These are phyloP conservation scores for Paramecium sonneborni DNA, from an alignment of 73 alveolate genomes.

Conservation along the genomic window DNA sequence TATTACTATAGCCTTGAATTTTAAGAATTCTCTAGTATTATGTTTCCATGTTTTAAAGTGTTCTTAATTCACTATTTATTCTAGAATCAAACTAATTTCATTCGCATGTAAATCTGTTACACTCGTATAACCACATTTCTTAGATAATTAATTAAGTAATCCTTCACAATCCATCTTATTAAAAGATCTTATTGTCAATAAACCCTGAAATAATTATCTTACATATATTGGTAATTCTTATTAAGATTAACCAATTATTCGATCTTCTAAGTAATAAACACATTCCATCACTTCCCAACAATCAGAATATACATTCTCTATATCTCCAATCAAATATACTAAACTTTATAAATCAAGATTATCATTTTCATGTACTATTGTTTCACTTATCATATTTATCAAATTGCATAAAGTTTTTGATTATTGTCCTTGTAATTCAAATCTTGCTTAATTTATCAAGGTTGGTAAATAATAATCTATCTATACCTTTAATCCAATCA, in stretches of 20 bases:
- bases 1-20: conserved; percentile 79
- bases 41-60: conserved; percentile 81
- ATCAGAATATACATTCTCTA: background rate
- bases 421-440: background rate
- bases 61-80: conserved; percentile 68
- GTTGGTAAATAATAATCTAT: conserved; percentile 51
- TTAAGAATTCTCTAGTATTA: conserved; percentile 78
- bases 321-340: background rate
- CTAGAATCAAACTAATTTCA: conserved; percentile 81
- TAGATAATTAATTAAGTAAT: conserved; percentile 71
- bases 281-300: conserved; percentile 33
- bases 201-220: background rate
- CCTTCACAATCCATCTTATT: conserved; percentile 27
- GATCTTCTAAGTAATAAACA: background rate
- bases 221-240: background rate
- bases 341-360: background rate
- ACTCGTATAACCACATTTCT: conserved; percentile 76
- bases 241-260: conserved; percentile 1
- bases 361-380: conserved; percentile 39
- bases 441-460: conserved; percentile 15
- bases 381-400: background rate
- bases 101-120: conserved; percentile 82
- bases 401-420: conserved; percentile 41
- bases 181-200: background rate
- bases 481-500: conserved; percentile 32